These are phyloP conservation scores for Colletotrichum melonis DNA, from an alignment of 2,329 filamentous ascomycete species.

Conservation along the genomic window DNA sequence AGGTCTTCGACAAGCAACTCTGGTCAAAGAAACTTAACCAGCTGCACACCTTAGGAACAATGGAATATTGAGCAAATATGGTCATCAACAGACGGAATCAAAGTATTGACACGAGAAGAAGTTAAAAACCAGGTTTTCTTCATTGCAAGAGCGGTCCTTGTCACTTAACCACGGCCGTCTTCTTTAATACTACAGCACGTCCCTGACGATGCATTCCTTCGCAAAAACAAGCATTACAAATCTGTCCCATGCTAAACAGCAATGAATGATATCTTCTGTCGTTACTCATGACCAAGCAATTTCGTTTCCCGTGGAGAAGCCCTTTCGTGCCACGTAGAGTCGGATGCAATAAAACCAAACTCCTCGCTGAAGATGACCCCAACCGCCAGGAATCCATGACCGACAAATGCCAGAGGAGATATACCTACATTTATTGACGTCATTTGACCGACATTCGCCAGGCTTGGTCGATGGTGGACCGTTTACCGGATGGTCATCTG, in stretches of 20 bases:
- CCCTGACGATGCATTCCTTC: slow-evolving; percentile 1
- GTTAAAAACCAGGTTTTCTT: background rate
- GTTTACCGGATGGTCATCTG: slow-evolving; percentile 91
- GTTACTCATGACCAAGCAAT: slow-evolving; percentile 36
- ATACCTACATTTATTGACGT: slow-evolving; percentile 58
- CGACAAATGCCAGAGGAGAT: slow-evolving; percentile 54
- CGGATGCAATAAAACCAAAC: slow-evolving; percentile 56
- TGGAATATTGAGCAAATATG: no score
- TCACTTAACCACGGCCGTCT: slow-evolving; percentile 14
- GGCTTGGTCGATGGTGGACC: slow-evolving; percentile 21
- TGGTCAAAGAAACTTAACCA: no score
- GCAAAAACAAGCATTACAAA: slow-evolving; percentile 1
- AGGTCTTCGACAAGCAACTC: background rate
- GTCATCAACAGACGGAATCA: background rate
- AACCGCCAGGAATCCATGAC: slow-evolving; percentile 48
- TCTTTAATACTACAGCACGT: background rate
- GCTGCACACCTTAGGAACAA: no score
- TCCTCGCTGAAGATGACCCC: slow-evolving; percentile 59
- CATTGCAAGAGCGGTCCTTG: background rate
- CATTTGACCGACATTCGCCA: slow-evolving; percentile 37
- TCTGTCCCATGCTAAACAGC: slow-evolving; percentile 7
- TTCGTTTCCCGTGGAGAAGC: slow-evolving; percentile 52
- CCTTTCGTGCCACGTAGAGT: slow-evolving; percentile 63
- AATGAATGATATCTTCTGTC: slow-evolving; percentile 23
- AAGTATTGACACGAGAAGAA: background rate